These are phyloP conservation scores for Zygosaccharomyces rouxii DNA, from an alignment of 805 yeast species.

Conservation along the genomic window DNA sequence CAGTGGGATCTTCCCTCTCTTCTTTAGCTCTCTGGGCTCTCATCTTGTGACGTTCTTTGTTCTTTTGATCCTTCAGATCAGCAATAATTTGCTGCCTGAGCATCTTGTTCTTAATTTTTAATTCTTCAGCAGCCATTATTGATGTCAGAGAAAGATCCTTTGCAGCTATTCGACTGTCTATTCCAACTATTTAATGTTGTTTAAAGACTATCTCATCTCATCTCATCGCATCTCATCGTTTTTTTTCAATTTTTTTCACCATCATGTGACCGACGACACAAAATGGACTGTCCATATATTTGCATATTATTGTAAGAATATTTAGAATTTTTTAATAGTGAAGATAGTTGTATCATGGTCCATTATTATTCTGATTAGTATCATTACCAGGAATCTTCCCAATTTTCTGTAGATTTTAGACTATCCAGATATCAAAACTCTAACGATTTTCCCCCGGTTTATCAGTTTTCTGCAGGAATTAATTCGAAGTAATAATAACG, in stretches of 20 bases:
- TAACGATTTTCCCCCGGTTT: too few relatives aligned
- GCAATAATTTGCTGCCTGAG: constrained; percentile 76
- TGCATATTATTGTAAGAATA: not conserved
- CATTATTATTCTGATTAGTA: too few relatives aligned
- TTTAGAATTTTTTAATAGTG: not conserved
- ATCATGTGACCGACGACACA: constrained; percentile 7
- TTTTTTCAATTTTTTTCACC: constrained; percentile 4
- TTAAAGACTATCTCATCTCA: not conserved
- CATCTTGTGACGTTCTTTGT: constrained; percentile 69
- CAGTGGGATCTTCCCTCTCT: constrained; percentile 77
- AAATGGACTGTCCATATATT: not conserved
- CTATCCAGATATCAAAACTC: too few relatives aligned
- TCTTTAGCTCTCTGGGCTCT: constrained; percentile 83
- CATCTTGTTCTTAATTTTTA: constrained; percentile 65
- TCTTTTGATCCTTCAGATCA: constrained; percentile 65
- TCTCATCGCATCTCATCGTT: constrained; percentile 15
- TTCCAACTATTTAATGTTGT: not conserved
- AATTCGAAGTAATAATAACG: too few relatives aligned
- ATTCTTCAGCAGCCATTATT: constrained; percentile 34
- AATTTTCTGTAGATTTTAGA: too few relatives aligned
- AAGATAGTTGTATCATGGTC: not conserved
- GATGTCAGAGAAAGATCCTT: not conserved
- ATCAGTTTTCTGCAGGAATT: too few relatives aligned
- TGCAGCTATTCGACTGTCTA: not conserved
- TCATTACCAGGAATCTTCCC: too few relatives aligned